Percentiles rank a stretch among this genome's conserved stretches.
Evolutionary conservation across 2,329 filamentous ascomycete genomes (phyloP).

Genomic region (Tothia fuscella): DNA sequence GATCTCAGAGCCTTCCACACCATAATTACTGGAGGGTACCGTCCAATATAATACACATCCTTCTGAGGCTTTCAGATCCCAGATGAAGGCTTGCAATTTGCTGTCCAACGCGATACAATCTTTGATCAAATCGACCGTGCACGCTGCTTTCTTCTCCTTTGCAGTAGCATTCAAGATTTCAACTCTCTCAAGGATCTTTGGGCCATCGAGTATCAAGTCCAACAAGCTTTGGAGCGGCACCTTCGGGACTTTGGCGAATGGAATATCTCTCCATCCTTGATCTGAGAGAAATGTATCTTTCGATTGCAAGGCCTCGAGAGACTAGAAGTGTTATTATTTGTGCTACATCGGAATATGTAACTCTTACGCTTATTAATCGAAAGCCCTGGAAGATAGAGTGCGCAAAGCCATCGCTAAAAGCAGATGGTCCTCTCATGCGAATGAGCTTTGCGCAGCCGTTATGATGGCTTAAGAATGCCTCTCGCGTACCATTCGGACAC

Average conservation of each 20-base stretch:
- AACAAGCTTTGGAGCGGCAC: background rate
- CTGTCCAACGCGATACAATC: background rate
- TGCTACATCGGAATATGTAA: background rate
- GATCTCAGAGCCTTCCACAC: background rate
- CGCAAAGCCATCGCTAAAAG: background rate
- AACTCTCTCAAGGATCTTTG: background rate
- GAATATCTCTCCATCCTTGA: background rate
- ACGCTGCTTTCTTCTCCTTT: background rate
- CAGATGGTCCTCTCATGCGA: background rate
- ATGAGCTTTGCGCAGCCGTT: background rate
- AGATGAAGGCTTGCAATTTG: background rate
- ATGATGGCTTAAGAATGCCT: background rate
- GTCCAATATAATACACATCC: background rate
- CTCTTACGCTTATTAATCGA: background rate
- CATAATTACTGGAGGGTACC: background rate
- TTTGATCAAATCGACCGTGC: background rate
- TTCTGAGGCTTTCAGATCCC: background rate
- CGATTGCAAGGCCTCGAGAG: background rate
- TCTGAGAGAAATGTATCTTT: background rate
- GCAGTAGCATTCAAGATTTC: background rate
- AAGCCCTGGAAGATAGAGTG: background rate
- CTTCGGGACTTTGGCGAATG: background rate
- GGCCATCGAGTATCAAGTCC: background rate
- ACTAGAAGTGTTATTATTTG: background rate
- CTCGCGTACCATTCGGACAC: background rate